Percentiles rank a stretch among this genome's conserved stretches.
These are phyloP conservation scores for Turnera subulata DNA, from an alignment of 345 rosid genomes.

Conservation along the genomic window DNA sequence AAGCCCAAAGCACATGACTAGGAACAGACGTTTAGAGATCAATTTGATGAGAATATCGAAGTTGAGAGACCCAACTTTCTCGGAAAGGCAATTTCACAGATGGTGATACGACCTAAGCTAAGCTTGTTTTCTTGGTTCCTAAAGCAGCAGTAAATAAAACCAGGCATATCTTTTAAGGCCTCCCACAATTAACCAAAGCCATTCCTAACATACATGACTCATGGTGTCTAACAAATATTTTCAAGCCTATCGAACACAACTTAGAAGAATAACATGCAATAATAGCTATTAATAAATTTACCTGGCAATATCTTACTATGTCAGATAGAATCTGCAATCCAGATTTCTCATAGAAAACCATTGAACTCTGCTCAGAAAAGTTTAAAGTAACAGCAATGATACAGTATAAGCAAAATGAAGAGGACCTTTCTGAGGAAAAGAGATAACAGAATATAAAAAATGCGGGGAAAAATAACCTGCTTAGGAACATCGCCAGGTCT, in stretches of 20 bases:
- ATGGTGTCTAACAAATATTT: background rate
- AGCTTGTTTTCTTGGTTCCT: too few species aligned
- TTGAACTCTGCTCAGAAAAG: constrained; percentile 67
- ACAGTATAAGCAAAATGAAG: background rate
- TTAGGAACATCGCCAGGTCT: constrained; percentile 90
- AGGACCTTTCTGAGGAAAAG: background rate
- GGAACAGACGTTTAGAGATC: too few species aligned
- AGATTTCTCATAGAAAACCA: constrained; percentile 93
- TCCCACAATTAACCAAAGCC: too few species aligned
- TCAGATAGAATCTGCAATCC: constrained; percentile 92
- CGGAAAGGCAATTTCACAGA: too few species aligned
- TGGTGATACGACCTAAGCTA: too few species aligned
- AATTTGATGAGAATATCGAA: too few species aligned
- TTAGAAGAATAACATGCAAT: background rate
- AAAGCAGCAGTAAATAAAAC: too few species aligned
- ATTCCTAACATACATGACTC: background rate
- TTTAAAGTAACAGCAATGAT: background rate
- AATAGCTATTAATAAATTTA: constrained; percentile 20
- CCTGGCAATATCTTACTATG: constrained; percentile 91
- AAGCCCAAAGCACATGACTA: too few species aligned
- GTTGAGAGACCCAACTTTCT: too few species aligned
- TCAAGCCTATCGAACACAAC: background rate
- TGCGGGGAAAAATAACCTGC: constrained; percentile 45
- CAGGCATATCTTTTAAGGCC: too few species aligned
- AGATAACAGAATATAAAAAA: background rate